Evolutionary conservation across 1,139 yeast genomes (phyloP).

Genomic region (Geotrichum reessii): DNA sequence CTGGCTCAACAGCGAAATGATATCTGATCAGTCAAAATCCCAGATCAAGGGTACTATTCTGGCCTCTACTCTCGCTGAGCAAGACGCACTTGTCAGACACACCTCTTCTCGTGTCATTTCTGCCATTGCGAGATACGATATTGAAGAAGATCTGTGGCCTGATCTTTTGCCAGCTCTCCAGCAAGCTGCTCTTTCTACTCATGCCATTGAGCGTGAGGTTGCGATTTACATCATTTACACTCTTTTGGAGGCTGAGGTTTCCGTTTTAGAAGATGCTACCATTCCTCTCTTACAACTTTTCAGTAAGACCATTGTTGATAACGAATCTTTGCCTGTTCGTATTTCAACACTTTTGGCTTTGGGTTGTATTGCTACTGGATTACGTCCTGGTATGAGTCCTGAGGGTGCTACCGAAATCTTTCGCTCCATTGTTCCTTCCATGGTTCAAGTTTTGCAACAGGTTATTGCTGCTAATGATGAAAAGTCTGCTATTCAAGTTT

Average conservation of each 20-base stretch:
- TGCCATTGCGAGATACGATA: slow-evolving; percentile 73
- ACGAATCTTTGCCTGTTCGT: slow-evolving; percentile 62
- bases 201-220: slow-evolving; percentile 66
- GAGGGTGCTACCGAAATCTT: slow-evolving; percentile 53
- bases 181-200: slow-evolving; percentile 55
- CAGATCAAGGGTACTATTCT: slow-evolving; percentile 64
- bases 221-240: slow-evolving; percentile 76
- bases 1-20: slow-evolving; percentile 49
- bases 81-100: slow-evolving; percentile 71
- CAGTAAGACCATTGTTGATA: slow-evolving; percentile 58
- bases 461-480: slow-evolving; percentile 66
- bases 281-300: slow-evolving; percentile 67
- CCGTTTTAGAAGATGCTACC: slow-evolving; percentile 57
- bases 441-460: slow-evolving; percentile 77
- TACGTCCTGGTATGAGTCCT: slow-evolving; percentile 42
- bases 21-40: slow-evolving; percentile 44
- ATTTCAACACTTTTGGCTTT: slow-evolving; percentile 79
- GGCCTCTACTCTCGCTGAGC: slow-evolving; percentile 60
- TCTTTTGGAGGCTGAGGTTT: slow-evolving; percentile 62
- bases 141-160: slow-evolving; percentile 66
- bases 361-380: slow-evolving; percentile 65
- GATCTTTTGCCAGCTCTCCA: slow-evolving; percentile 69
- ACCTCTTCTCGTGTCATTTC: slow-evolving; percentile 85
- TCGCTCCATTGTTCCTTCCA: slow-evolving; percentile 64
- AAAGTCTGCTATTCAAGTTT: slow-evolving; percentile 66